Evolutionary conservation across 805 yeast species (phyloP).

Genomic region (Starmerella vitae): DNA sequence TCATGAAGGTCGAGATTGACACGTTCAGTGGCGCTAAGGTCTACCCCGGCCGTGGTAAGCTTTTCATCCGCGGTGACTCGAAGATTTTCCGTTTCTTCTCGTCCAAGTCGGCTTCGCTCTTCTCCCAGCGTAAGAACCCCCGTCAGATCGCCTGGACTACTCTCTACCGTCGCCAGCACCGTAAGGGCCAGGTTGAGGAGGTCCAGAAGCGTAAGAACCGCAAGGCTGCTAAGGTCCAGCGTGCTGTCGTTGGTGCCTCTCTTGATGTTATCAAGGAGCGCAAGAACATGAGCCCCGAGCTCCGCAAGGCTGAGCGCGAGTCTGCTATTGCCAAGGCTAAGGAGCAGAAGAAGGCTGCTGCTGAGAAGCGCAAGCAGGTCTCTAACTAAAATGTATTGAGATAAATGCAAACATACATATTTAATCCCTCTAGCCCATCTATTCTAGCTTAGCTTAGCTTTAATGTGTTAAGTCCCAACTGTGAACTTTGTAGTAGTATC

Average conservation of each 20-base stretch:
- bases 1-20: conserved; percentile 99
- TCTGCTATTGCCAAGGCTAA: conserved; percentile 51
- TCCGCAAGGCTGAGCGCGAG: conserved; percentile 95
- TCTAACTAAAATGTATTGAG: conserved; percentile 12
- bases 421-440: not conserved
- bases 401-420: not conserved
- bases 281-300: conserved; percentile 91
- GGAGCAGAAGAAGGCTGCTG: conserved; percentile 60
- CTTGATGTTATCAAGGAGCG: conserved; percentile 96
- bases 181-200: conserved; percentile 99
- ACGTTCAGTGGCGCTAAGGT: conserved; percentile 98
- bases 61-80: conserved; percentile 99
- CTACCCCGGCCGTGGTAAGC: conserved; percentile 99
- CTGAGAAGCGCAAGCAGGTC: conserved; percentile 73
- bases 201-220: conserved; percentile 92
- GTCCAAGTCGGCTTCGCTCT: conserved; percentile 93
- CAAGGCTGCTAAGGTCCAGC: conserved; percentile 95
- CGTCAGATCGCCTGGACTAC: conserved; percentile 99
- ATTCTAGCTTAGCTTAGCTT: no score
- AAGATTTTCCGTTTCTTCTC: conserved; percentile 98
- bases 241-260: conserved; percentile 99
- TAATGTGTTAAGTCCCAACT: no score
- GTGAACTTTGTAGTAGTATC: no score
- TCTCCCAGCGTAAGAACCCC: conserved; percentile 99
- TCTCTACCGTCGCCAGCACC: conserved; percentile 98